A percentile compares a stretch with the other conserved stretches of the same genome.
Evolutionary conservation across 441 rosid genomes (phyloP).

Genomic region (Lepidium campestre): DNA sequence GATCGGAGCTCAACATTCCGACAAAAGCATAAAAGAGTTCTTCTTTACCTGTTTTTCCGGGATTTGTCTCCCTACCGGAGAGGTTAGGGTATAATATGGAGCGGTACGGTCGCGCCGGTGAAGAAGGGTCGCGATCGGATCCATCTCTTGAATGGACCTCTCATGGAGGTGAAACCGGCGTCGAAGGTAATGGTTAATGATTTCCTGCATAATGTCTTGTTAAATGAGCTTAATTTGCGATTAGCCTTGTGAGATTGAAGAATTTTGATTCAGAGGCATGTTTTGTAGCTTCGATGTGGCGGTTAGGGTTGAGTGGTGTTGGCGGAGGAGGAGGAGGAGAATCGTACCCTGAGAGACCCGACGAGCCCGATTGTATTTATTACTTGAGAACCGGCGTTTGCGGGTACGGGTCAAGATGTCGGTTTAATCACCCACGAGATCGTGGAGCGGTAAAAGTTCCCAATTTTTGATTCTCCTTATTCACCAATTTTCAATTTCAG

Average conservation of each 20-base stretch:
- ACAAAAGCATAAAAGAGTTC: not conserved
- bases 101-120: slow-evolving; percentile 61
- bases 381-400: slow-evolving; percentile 79
- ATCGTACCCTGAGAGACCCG: slow-evolving; percentile 72
- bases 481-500: not conserved
- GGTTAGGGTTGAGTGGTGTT: slow-evolving; percentile 33
- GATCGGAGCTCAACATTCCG: slow-evolving; percentile 38
- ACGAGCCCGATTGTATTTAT: slow-evolving; percentile 71
- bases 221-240: slow-evolving; percentile 17
- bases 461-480: not conserved
- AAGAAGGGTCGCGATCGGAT: slow-evolving; percentile 60
- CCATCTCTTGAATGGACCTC: slow-evolving; percentile 66
- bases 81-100: slow-evolving; percentile 43
- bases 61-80: slow-evolving; percentile 10
- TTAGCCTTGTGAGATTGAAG: slow-evolving; percentile 16
- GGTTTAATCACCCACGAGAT: slow-evolving; percentile 92
- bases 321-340: slow-evolving; percentile 34
- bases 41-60: not conserved
- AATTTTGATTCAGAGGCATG: slow-evolving; percentile 4
- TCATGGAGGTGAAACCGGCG: slow-evolving; percentile 56
- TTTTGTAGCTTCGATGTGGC: slow-evolving; percentile 68
- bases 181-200: slow-evolving; percentile 45
- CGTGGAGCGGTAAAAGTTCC: slow-evolving; percentile 52
- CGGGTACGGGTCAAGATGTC: slow-evolving; percentile 80
- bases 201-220: slow-evolving; percentile 11